Evolutionary conservation across 192 early-diverging fungal genomes (phyloP), one percentile per base, ranked within the genome.

Genomic region (Cladochytrium replicatum): DNA sequence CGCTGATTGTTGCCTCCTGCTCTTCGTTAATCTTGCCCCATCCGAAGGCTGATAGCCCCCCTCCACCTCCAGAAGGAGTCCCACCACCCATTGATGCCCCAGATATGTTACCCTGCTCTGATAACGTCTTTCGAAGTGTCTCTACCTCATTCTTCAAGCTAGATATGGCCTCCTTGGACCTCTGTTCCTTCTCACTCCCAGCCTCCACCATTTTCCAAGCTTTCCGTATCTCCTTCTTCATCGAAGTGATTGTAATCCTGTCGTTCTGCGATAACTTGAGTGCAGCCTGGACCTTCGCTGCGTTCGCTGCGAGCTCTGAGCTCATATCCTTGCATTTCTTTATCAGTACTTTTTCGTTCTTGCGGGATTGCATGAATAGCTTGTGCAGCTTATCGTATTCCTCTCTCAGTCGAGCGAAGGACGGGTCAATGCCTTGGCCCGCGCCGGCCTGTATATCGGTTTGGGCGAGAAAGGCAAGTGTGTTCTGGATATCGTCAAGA

Each of bases 171-270:
- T 74, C 64, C 41, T 74, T 77, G 6, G 55, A 46, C 29, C 61
- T 52, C 2, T 48, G 40, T 39, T 71, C 71, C 44, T 73, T 71
- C 41, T 77, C 70, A 2, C 41, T 31, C 6, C 50, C 55, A 6
- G 43, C 54, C 53, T 77, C 71, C 21, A 77, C 71, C 60, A 67
- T 58, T 34, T 77, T 77, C 75, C 75, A 77, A 1, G 71, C 71
- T 32, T 69, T 69, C 43, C 63, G 59, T 24, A 77, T 59, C 48
- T 77, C 75, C 41, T 73, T 77, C 38, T 69, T 66, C 54, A 77
- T 50, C 11, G 57, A 46, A 0, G 58, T 54, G 34, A 72, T 70
- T 25, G 57, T 56, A 13, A 41, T 53, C 6, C 71, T 60, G 45
- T 72, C 72, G 22, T 61, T 60, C 45, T 74, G 72, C 22, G 43